These are phyloP conservation scores for Fusarium humuli DNA, from an alignment of 2,329 filamentous ascomycete genomes.

Conservation along the genomic window DNA sequence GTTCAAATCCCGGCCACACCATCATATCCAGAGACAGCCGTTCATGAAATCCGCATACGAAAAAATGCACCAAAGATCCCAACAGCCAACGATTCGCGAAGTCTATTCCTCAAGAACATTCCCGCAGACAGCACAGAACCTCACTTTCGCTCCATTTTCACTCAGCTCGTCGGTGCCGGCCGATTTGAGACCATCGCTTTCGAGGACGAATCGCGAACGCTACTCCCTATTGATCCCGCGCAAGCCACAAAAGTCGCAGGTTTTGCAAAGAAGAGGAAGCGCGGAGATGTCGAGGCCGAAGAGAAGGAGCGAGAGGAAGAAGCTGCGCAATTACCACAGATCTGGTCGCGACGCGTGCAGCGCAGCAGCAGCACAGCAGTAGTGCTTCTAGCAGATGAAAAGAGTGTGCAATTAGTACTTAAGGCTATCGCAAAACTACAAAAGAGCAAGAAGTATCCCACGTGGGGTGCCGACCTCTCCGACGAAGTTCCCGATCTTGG, in stretches of 20 bases:
- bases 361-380: slow-evolving; percentile 82
- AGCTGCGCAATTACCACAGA: slow-evolving; percentile 72
- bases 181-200: slow-evolving; percentile 84
- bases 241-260: slow-evolving; percentile 57
- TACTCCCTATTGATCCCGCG: slow-evolving; percentile 59
- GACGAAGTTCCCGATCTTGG: slow-evolving; percentile 70
- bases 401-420: slow-evolving; percentile 79
- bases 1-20: slow-evolving; percentile 73
- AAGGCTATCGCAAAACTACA: slow-evolving; percentile 76
- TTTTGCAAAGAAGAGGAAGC: slow-evolving; percentile 56
- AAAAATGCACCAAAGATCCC: slow-evolving; percentile 84
- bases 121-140: slow-evolving; percentile 84
- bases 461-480: slow-evolving; percentile 75
- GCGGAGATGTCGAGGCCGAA: slow-evolving; percentile 65
- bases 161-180: slow-evolving; percentile 78
- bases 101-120: slow-evolving; percentile 90
- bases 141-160: slow-evolving; percentile 81
- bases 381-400: slow-evolving; percentile 84
- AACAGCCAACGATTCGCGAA: slow-evolving; percentile 78
- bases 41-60: slow-evolving; percentile 89
- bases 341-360: slow-evolving; percentile 79
- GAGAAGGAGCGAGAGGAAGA: slow-evolving; percentile 66
- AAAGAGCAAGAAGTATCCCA: slow-evolving; percentile 69
- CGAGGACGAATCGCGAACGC: slow-evolving; percentile 67
- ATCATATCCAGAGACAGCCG: slow-evolving; percentile 70